phyloP scores from a whole-genome alignment of 2,329 filamentous ascomycete genomes.

The Trichoderma koningiopsis region DNA sequence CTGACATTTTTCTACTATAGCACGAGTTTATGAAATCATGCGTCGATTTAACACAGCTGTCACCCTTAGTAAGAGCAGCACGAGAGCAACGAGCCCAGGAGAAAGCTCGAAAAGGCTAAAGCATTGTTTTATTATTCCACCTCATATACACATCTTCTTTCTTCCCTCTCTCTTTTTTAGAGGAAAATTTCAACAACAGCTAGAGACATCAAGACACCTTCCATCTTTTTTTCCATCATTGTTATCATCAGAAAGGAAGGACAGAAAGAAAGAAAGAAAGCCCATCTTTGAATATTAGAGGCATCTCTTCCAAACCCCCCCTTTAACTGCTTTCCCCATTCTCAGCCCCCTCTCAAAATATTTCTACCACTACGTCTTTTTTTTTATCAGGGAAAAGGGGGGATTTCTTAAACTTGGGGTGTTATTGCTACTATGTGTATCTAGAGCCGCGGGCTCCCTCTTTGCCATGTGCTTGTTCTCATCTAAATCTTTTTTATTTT shows the following conservation, averaged over 20 bases:
- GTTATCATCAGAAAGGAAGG: neutral
- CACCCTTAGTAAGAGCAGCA: slow-evolving; percentile 84
- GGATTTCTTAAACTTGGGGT: neutral
- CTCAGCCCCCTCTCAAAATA: neutral
- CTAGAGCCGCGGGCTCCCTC: slow-evolving; percentile 15
- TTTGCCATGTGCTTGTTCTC: slow-evolving; percentile 1
- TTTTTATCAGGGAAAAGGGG: neutral
- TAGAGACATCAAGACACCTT: neutral
- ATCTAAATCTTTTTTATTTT: neutral
- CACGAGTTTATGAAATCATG: slow-evolving; percentile 80
- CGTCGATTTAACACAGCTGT: slow-evolving; percentile 73
- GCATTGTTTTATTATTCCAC: neutral
- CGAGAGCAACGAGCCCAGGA: slow-evolving; percentile 84
- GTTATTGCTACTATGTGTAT: slow-evolving; percentile 11
- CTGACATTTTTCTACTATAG: slow-evolving; percentile 45
- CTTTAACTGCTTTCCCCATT: neutral
- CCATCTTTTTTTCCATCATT: neutral
- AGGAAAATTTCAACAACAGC: neutral
- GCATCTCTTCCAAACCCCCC: neutral
- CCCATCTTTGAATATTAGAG: slow-evolving; percentile 16
- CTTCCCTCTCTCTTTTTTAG: neutral
- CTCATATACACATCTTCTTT: neutral
- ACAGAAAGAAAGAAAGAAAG: neutral
- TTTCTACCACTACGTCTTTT: neutral
- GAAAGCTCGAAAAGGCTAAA: slow-evolving; percentile 65